Evolutionary conservation across 495 filamentous ascomycete genomes (phyloP), one percentile per base, ranked within the genome.

Genomic region (Aspergillus diversus): DNA sequence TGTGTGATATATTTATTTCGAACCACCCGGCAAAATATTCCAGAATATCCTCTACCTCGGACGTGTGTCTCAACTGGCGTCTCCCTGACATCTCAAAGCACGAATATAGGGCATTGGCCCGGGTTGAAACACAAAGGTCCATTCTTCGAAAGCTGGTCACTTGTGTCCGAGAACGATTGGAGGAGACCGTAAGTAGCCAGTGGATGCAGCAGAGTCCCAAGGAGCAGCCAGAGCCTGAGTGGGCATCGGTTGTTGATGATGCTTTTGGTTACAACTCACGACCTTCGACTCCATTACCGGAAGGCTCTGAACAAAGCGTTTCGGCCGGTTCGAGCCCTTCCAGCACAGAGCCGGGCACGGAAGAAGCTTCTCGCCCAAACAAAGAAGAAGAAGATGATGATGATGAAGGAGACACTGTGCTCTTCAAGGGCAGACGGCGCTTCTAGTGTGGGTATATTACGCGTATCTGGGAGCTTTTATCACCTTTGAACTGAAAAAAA

Each of bases 1-100:
- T 43, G 7, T 43, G 39, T n/a, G 39, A 43, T 43, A 43, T 43
- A 12, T 43, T 43, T 43, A 43, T 43, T 43, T 43, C 39, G n/a
- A 43, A 43, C n/a, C 39, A 43, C 6, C 39, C 39, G n/a, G 39
- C 39, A 43, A 43, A 43, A 4, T 43, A 43, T 43, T 43, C 39
- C 12, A 43, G 39, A 8, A 43, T 43, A 43, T 43, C 39, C 11
- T 11, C 39, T 43, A 43, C 39, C 39, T 43, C 39, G n/a, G n/a
- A 43, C 9, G 39, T 43, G 39, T 43, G 39, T 43, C 39, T 43
- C n/a, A 9, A n/a, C 39, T 43, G 39, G 39, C 39, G 39, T 43
- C 39, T 43, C 0, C 39, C 39, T 43, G 39, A 43, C n/a, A 43
- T 43, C 39, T 43, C 39, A 43, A n/a, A 43, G 39, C 4, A n/a